Percentiles rank a stretch among this genome's conserved stretches.
phyloP scores from a whole-genome alignment of 2,329 filamentous ascomycete species.

The Colletotrichum sidae region DNA sequence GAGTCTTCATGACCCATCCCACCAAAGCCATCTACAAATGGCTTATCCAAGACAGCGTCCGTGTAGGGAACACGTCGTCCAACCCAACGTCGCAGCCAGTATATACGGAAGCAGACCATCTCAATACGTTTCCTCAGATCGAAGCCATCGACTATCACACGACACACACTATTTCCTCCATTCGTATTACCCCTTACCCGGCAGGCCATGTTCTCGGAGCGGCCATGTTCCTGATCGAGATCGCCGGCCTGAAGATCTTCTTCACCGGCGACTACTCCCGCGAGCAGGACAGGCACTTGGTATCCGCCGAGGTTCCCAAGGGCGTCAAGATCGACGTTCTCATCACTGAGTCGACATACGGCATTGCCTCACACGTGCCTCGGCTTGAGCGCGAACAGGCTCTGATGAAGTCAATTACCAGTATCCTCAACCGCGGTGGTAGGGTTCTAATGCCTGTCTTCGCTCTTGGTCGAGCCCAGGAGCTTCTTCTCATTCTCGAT shows the following conservation, averaged over 20 bases:
- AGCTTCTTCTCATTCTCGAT: slow-evolving; percentile 92
- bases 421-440: slow-evolving; percentile 89
- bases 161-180: slow-evolving; percentile 95
- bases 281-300: slow-evolving; percentile 94
- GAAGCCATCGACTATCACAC: slow-evolving; percentile 99
- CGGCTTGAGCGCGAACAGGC: slow-evolving; percentile 91
- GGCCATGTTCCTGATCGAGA: slow-evolving; percentile 98
- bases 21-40: slow-evolving; percentile 99
- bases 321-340: slow-evolving; percentile 94
- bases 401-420: slow-evolving; percentile 94
- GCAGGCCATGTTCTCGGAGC: slow-evolving; percentile 98
- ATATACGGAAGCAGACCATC: slow-evolving; percentile 95
- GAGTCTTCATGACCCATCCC: slow-evolving; percentile 99
- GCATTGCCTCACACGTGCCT: slow-evolving; percentile 92
- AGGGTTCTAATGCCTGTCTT: slow-evolving; percentile 96
- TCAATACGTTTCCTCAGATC: slow-evolving; percentile 92
- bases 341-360: slow-evolving; percentile 97
- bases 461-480: slow-evolving; percentile 91
- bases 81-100: slow-evolving; percentile 77
- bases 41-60: slow-evolving; percentile 96
- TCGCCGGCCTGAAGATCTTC: slow-evolving; percentile 94
- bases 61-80: slow-evolving; percentile 80
- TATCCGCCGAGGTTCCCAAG: slow-evolving; percentile 90
- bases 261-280: slow-evolving; percentile 98
- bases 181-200: slow-evolving; percentile 95